These are phyloP conservation scores for Candida insectorum DNA, from an alignment of 805 yeast species.

Conservation along the genomic window DNA sequence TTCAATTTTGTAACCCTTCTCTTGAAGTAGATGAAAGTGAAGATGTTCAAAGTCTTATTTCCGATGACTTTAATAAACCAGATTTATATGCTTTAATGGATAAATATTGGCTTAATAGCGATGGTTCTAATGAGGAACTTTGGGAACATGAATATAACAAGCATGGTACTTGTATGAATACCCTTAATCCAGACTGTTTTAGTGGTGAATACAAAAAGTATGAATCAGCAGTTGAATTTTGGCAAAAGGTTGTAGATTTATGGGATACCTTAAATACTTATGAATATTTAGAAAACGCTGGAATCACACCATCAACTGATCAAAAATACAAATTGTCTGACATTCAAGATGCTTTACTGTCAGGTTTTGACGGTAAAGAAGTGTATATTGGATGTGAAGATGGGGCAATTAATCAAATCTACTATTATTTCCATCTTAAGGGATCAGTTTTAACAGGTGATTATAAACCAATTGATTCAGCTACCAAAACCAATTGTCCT, in stretches of 20 bases:
- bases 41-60: slow-evolving; percentile 34
- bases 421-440: slow-evolving; percentile 76
- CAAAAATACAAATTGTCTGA: slow-evolving; percentile 56
- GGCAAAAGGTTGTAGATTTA: slow-evolving; percentile 25
- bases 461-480: slow-evolving; percentile 57
- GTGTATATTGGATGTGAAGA: slow-evolving; percentile 58
- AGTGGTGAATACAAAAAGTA: slow-evolving; percentile 19
- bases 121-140: slow-evolving; percentile 62
- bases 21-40: slow-evolving; percentile 42
- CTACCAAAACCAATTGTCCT: slow-evolving; percentile 63
- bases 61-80: slow-evolving; percentile 38
- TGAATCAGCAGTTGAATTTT: slow-evolving; percentile 28
- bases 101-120: slow-evolving; percentile 51
- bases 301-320: slow-evolving; percentile 63
- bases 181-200: slow-evolving; percentile 74
- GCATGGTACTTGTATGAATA: slow-evolving; percentile 89
- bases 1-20: slow-evolving; percentile 69
- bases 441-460: slow-evolving; percentile 72
- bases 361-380: slow-evolving; percentile 48
- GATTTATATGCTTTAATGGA: slow-evolving; percentile 58
- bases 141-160: slow-evolving; percentile 95
- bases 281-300: slow-evolving; percentile 60
- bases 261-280: slow-evolving; percentile 48
- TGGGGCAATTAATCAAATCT: slow-evolving; percentile 53
- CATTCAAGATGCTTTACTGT: slow-evolving; percentile 49